phyloP scores from a whole-genome alignment of 1,139 yeast genomes.

The Protomyces macrosporus region DNA sequence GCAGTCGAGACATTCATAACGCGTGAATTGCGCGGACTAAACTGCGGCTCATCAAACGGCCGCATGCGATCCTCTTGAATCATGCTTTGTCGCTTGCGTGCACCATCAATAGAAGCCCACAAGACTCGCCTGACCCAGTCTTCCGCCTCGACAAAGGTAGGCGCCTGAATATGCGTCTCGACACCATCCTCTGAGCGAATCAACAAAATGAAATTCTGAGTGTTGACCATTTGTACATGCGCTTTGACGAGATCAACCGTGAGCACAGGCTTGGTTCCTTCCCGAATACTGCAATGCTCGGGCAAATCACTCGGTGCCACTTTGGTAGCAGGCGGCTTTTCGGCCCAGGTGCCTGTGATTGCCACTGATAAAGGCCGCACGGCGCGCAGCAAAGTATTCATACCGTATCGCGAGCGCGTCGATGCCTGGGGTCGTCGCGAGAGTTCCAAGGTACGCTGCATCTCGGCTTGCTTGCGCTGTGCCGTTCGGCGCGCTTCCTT shows the following conservation, averaged over 20 bases:
- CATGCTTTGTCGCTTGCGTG: constrained; percentile 41
- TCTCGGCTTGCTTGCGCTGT: constrained; percentile 27
- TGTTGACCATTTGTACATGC: constrained; percentile 26
- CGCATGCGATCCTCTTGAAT: constrained; percentile 35
- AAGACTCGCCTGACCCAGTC: constrained; percentile 62
- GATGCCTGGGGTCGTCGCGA: constrained; percentile 30
- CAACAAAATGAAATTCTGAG: constrained; percentile 49
- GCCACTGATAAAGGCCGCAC: constrained; percentile 45
- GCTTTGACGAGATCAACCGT: constrained; percentile 22
- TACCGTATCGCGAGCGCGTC: constrained; percentile 33
- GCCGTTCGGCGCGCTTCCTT: constrained; percentile 2
- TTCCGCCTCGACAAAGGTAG: constrained; percentile 56
- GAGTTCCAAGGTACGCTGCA: constrained; percentile 28
- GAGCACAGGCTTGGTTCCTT: constrained; percentile 18
- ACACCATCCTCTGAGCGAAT: constrained; percentile 52
- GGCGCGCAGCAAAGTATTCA: constrained; percentile 39
- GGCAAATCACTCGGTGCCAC: constrained; percentile 45
- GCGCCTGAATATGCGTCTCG: constrained; percentile 67
- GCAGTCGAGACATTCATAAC: constrained; percentile 1
- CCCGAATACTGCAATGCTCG: constrained; percentile 35
- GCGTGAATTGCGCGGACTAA: constrained; percentile 13
- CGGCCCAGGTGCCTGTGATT: constrained; percentile 32
- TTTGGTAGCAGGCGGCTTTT: background rate
- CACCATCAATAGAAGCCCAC: constrained; percentile 44
- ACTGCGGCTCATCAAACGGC: constrained; percentile 13